phyloP scores from a whole-genome alignment of 768 basidiomycete species.

The Lactarius psammicola region DNA sequence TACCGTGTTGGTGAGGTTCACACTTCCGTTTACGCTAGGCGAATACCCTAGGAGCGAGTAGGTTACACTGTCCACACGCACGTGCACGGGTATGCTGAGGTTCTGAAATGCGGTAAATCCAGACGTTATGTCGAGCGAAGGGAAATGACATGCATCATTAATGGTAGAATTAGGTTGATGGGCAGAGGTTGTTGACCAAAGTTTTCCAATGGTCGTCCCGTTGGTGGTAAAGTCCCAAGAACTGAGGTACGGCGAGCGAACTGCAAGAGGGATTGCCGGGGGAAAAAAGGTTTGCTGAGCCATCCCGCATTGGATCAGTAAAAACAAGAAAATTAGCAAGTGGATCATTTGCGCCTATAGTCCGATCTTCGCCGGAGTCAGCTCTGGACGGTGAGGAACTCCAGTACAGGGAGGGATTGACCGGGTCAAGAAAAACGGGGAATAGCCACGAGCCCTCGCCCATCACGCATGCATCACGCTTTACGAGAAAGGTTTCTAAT shows the following conservation, averaged over 20 bases:
- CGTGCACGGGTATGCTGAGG: conserved; percentile 20
- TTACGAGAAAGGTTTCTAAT: background rate
- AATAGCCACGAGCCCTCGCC: background rate
- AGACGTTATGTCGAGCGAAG: background rate
- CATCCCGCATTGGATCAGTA: background rate
- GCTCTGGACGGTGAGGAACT: background rate
- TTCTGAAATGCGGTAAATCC: background rate
- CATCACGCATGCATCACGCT: background rate
- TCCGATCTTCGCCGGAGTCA: background rate
- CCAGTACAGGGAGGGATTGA: background rate
- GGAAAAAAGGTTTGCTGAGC: conserved; percentile 28
- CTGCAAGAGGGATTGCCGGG: conserved; percentile 31
- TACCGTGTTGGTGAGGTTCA: too few relatives aligned
- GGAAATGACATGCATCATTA: background rate
- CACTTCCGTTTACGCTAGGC: background rate
- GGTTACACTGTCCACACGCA: conserved; percentile 20
- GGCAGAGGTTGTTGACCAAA: conserved; percentile 29
- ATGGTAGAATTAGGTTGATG: background rate
- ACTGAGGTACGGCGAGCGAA: conserved; percentile 34
- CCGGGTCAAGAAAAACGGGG: background rate
- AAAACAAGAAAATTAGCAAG: background rate
- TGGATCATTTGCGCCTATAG: background rate
- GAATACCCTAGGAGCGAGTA: conserved; percentile 28
- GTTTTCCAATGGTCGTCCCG: conserved; percentile 3
- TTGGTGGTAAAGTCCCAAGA: conserved; percentile 27